Evolutionary conservation across 140 eudicot species (phyloP).

Genomic region (Erigeron philadelphicus): DNA sequence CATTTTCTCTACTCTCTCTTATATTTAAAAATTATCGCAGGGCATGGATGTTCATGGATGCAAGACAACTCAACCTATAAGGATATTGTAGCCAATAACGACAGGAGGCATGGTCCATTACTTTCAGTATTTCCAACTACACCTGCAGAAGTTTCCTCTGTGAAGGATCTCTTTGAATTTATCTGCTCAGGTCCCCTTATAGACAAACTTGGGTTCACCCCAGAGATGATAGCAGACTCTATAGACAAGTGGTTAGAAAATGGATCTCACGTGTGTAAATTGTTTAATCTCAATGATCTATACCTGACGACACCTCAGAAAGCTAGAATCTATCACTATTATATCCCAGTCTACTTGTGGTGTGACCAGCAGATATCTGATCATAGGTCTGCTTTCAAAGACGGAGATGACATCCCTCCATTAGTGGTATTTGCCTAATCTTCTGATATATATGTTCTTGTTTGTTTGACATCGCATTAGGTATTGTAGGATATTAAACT

Average conservation of each 20-base stretch:
- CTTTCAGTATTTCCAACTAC: constrained; percentile 37
- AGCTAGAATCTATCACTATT: constrained; percentile 82
- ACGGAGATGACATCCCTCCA: constrained; percentile 84
- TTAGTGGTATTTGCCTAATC: constrained; percentile 60
- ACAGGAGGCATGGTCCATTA: constrained; percentile 43
- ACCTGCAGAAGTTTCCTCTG: constrained; percentile 69
- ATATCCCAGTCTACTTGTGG: constrained; percentile 89
- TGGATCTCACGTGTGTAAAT: constrained; percentile 62
- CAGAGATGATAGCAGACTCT: constrained; percentile 60
- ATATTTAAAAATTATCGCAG: constrained; percentile 39
- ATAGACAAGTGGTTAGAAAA: constrained; percentile 81
- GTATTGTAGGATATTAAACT: not conserved
- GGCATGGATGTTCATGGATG: constrained; percentile 66
- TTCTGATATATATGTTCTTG: not conserved
- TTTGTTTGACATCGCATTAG: not conserved
- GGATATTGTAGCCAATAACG: constrained; percentile 29
- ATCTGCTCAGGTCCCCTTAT: constrained; percentile 84
- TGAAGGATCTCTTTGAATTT: constrained; percentile 75
- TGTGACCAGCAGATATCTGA: constrained; percentile 76
- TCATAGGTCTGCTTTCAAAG: constrained; percentile 58
- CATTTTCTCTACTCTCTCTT: not conserved
- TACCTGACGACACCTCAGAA: constrained; percentile 71
- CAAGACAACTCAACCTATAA: constrained; percentile 40
- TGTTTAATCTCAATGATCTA: constrained; percentile 75
- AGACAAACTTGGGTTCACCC: constrained; percentile 58